Evolutionary conservation across 495 filamentous ascomycete genomes (phyloP).

Genomic region (Trichocladium antarcticum): DNA sequence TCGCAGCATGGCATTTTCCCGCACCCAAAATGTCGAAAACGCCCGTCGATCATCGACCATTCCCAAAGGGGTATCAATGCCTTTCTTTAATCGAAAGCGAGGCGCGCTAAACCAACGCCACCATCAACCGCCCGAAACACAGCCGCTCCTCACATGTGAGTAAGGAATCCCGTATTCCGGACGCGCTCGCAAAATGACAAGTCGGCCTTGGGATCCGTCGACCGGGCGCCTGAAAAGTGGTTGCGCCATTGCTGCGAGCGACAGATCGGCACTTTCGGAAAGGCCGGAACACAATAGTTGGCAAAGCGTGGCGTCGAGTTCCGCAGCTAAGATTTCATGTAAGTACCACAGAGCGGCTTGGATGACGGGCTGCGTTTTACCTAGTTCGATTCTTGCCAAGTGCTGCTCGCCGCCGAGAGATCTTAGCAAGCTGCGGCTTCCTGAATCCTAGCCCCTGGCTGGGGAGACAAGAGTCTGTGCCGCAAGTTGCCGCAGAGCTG

Average conservation of each 20-base stretch:
- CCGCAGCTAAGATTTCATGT: too few relatives aligned
- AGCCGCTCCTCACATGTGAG: conserved; percentile 24
- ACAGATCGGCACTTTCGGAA: not conserved
- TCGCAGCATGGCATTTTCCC: conserved; percentile 23
- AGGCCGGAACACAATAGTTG: not conserved
- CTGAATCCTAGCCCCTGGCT: not conserved
- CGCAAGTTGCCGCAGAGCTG: conserved; percentile 18
- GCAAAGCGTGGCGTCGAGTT: not conserved
- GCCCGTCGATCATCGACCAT: conserved; percentile 23
- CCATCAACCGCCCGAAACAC: conserved; percentile 30
- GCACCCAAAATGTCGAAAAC: conserved; percentile 25
- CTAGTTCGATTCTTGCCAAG: too few relatives aligned
- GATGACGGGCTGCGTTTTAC: too few relatives aligned
- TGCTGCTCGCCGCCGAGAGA: too few relatives aligned
- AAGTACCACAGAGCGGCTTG: too few relatives aligned
- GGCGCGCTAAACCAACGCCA: conserved; percentile 21
- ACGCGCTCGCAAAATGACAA: too few relatives aligned
- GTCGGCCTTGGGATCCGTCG: too few relatives aligned
- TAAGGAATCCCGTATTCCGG: too few relatives aligned
- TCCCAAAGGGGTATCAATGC: conserved; percentile 17
- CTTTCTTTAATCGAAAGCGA: conserved; percentile 19
- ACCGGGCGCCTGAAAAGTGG: not conserved
- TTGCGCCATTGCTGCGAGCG: not conserved
- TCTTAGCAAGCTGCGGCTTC: too few relatives aligned
- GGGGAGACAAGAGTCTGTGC: conserved; percentile 10